Percentiles rank a stretch among this genome's conserved stretches.
Evolutionary conservation across 2,329 filamentous ascomycete species (phyloP).

Genomic region (Reticulascus tulasneorum): DNA sequence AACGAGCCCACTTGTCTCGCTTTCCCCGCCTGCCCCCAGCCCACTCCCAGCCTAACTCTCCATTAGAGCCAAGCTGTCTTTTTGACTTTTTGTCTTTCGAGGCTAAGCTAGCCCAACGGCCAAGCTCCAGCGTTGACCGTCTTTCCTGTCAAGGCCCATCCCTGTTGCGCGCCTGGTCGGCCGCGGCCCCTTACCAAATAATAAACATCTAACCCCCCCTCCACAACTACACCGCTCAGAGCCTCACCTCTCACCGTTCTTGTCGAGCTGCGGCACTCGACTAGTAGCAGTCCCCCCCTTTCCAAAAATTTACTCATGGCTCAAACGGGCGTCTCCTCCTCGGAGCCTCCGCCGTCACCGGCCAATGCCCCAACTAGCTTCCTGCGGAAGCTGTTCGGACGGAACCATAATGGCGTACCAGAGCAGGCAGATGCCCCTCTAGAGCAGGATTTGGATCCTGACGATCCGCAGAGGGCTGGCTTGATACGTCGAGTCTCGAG

Average conservation of each 20-base stretch:
- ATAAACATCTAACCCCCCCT: constrained; percentile 9
- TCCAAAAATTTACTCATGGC: constrained; percentile 5
- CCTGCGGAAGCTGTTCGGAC: constrained; percentile 14
- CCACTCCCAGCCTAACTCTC: constrained; percentile 8
- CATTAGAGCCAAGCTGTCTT: constrained; percentile 8
- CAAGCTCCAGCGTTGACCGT: constrained; percentile 14
- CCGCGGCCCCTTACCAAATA: constrained; percentile 11
- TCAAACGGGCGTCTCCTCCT: constrained; percentile 6
- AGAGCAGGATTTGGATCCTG: constrained; percentile 17
- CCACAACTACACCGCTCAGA: constrained; percentile 12
- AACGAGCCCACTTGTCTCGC: constrained; percentile 10
- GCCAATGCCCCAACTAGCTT: constrained; percentile 7
- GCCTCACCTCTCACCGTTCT: constrained; percentile 9
- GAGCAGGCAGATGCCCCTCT: constrained; percentile 11
- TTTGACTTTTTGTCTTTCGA: too few species aligned
- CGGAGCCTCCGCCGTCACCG: constrained; percentile 8
- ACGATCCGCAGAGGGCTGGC: constrained; percentile 27
- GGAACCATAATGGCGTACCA: constrained; percentile 11
- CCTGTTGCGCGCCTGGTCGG: constrained; percentile 11
- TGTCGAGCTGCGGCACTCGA: constrained; percentile 3
- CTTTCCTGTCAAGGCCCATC: constrained; percentile 14
- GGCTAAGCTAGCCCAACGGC: constrained; percentile 6
- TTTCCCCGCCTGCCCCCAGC: constrained; percentile 6
- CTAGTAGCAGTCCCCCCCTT: neutral
- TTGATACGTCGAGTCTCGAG: constrained; percentile 42